phyloP scores from a whole-genome alignment of 331 rosid species.

The Rosa hybrid region DNA sequence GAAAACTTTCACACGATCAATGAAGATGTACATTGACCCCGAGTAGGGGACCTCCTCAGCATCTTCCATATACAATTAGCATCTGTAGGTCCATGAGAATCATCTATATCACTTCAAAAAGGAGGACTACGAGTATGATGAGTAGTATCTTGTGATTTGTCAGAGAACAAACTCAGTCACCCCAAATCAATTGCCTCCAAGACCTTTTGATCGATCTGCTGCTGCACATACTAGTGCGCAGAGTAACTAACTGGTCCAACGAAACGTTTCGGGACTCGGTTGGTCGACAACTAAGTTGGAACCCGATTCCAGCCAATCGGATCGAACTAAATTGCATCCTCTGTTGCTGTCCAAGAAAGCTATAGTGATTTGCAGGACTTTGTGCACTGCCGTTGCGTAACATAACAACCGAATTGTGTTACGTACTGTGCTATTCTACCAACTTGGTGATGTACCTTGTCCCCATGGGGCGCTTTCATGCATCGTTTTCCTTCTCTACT shows the following conservation, averaged over 20 bases:
- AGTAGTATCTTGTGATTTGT: constrained; percentile 17
- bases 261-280: constrained; percentile 26
- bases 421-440: constrained; percentile 28
- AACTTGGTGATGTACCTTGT: constrained; percentile 19
- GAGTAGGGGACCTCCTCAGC: constrained; percentile 36
- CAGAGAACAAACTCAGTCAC: constrained; percentile 7
- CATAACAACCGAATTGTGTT: constrained; percentile 12
- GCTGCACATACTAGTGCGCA: constrained; percentile 14
- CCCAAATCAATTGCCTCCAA: constrained; percentile 32
- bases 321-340: constrained; percentile 18
- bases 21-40: constrained; percentile 24
- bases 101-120: constrained; percentile 39
- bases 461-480: background rate
- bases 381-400: constrained; percentile 9
- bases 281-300: constrained; percentile 36
- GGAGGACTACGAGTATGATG: constrained; percentile 3
- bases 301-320: constrained; percentile 21
- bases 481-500: background rate
- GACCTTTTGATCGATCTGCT: constrained; percentile 17
- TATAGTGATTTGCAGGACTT: constrained; percentile 1
- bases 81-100: constrained; percentile 52
- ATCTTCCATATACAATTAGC: constrained; percentile 18
- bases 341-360: background rate
- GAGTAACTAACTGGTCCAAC: constrained; percentile 30
- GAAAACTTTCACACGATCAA: constrained; percentile 21